Conservation (phyloP, 495 filamentous ascomycete genomes). For the Alectoria sarmentosa region DNA sequence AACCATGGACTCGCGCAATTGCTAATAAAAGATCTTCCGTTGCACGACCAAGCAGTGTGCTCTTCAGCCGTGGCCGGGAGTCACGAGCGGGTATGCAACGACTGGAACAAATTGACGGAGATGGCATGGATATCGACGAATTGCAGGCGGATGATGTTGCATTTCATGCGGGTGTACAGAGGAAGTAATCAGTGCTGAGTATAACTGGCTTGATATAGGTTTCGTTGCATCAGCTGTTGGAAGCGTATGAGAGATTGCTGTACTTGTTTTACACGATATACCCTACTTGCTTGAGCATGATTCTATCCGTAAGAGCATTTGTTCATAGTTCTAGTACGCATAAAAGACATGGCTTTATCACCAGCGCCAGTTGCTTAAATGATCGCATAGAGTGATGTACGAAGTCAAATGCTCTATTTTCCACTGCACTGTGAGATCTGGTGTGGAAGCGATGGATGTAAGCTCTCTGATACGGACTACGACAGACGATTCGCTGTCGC, state of each 20-base stretch:
- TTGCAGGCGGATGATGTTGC: constrained; percentile 25
- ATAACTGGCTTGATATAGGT: neutral
- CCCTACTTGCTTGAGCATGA: neutral
- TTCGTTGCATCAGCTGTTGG: neutral
- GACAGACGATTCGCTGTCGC: neutral
- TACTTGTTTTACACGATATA: neutral
- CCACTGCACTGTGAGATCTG: neutral
- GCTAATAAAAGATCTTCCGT: constrained; percentile 10
- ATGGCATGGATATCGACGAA: constrained; percentile 30
- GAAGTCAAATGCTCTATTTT: neutral
- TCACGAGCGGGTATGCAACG: constrained; percentile 14
- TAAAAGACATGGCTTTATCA: neutral
- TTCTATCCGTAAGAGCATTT: neutral
- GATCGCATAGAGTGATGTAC: neutral
- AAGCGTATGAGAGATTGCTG: neutral
- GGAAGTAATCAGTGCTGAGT: neutral
- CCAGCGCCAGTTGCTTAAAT: neutral
- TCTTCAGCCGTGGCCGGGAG: constrained; percentile 11
- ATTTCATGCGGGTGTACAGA: constrained; percentile 20
- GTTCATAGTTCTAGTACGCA: neutral
- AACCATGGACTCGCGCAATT: constrained; percentile 20
- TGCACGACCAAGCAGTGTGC: constrained; percentile 13
- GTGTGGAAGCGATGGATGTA: neutral
- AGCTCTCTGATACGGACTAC: neutral
- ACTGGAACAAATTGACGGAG: constrained; percentile 11